phyloP scores from a whole-genome alignment of 208 protist genomes.

The Leishmania arabica region DNA sequence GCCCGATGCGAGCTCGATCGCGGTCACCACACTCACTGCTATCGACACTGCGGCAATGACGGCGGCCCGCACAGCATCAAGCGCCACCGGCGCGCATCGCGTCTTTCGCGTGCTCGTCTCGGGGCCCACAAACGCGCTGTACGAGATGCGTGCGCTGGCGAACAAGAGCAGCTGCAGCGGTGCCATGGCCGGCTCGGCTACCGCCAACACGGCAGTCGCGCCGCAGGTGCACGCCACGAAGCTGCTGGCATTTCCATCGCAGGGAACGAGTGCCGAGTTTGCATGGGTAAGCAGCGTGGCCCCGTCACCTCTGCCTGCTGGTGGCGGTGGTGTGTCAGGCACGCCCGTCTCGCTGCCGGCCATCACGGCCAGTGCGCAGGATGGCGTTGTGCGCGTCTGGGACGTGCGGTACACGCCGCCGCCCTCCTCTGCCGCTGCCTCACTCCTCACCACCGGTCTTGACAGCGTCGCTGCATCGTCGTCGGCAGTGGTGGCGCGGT shows the following conservation, averaged over 20 bases:
- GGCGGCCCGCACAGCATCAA: background rate
- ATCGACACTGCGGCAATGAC: background rate
- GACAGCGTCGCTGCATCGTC: conserved; percentile 2
- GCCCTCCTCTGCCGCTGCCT: background rate
- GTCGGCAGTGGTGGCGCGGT: conserved; percentile 32
- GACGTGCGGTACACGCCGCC: conserved; percentile 40
- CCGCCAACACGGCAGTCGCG: background rate
- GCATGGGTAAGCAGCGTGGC: conserved; percentile 55
- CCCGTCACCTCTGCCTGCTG: background rate
- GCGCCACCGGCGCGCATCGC: background rate
- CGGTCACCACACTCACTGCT: conserved; percentile 26
- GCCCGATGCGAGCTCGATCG: conserved; percentile 51
- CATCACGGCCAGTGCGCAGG: conserved; percentile 71
- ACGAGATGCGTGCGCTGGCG: conserved; percentile 32
- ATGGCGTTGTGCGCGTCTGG: conserved; percentile 78
- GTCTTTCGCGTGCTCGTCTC: conserved; percentile 58
- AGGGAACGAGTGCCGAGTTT: conserved; percentile 60
- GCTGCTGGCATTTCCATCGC: conserved; percentile 72
- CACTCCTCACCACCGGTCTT: background rate
- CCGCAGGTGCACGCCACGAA: conserved; percentile 43
- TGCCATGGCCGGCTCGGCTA: background rate
- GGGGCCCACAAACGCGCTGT: conserved; percentile 61
- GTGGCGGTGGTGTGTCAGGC: background rate
- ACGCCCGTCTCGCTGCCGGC: conserved; percentile 26
- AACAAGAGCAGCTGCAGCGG: background rate